A percentile compares a stretch with the other conserved stretches of the same genome.
phyloP scores from a whole-genome alignment of 176 grass and related monocot genomes.

The Eremochloa ophiuroides region DNA sequence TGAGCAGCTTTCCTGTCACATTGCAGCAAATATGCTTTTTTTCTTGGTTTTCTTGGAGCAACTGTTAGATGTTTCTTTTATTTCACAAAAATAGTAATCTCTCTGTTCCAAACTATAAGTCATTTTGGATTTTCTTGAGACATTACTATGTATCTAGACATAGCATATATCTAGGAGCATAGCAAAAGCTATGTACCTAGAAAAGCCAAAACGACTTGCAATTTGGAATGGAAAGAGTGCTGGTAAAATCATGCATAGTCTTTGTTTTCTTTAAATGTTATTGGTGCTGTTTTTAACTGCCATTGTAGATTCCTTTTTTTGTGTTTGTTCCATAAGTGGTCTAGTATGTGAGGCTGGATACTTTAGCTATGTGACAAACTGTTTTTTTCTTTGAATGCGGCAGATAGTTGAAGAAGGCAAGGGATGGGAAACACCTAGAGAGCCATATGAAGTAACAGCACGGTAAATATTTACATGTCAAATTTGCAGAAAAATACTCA shows the following conservation, averaged over 20 bases:
- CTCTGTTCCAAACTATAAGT: neutral
- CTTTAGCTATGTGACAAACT: neutral
- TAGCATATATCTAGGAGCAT: neutral
- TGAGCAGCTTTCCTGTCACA: constrained; percentile 15
- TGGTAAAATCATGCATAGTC: neutral
- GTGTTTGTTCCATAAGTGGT: neutral
- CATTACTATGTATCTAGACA: neutral
- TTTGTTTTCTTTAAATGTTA: neutral
- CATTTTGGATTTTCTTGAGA: neutral
- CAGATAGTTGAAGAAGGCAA: constrained; percentile 84
- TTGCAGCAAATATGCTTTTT: neutral
- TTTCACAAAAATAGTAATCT: neutral
- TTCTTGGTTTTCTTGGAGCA: neutral
- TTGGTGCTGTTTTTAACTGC: neutral
- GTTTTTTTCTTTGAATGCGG: constrained; percentile 15
- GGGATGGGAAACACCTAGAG: constrained; percentile 98
- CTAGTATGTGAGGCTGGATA: neutral
- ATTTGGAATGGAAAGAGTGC: neutral
- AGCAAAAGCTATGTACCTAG: neutral
- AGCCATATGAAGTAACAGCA: constrained; percentile 90
- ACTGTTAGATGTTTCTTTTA: neutral
- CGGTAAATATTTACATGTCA: constrained; percentile 38
- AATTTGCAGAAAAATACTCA: neutral
- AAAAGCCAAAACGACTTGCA: neutral
- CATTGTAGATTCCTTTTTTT: constrained; percentile 14